Conservation (phyloP, 1,284 basidiomycete genomes). For the Cutaneotrichosporon dermatis region DNA sequence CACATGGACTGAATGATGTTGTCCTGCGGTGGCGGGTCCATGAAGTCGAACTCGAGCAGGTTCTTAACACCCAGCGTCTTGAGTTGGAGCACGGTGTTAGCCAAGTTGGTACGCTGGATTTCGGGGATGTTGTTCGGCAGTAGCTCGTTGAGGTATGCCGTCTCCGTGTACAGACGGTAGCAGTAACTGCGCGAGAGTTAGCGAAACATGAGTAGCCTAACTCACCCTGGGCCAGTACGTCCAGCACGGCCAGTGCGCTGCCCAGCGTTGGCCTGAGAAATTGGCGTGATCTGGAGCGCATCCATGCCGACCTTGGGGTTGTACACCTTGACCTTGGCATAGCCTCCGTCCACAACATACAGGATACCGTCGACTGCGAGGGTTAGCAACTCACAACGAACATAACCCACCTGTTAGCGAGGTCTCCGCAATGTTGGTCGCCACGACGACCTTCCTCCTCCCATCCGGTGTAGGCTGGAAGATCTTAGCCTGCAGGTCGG, state of each 20-base stretch:
- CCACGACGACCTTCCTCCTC: constrained; percentile 91
- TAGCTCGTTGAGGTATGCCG: constrained; percentile 90
- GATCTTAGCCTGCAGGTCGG: constrained; percentile 96
- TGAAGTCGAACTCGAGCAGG: constrained; percentile 96
- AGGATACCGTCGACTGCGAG: constrained; percentile 89
- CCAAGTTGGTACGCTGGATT: constrained; percentile 95
- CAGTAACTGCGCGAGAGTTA: constrained; percentile 55
- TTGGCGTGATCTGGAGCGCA: constrained; percentile 95
- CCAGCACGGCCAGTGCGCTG: constrained; percentile 95
- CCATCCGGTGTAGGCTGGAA: constrained; percentile 94
- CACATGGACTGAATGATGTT: constrained; percentile 98
- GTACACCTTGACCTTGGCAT: constrained; percentile 97
- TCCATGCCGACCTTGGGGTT: constrained; percentile 99
- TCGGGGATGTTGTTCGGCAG: constrained; percentile 97
- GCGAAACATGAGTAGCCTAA: not conserved
- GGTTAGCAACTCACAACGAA: constrained; percentile 13
- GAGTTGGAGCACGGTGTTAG: constrained; percentile 89
- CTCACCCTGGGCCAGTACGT: constrained; percentile 82
- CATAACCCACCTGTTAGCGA: constrained; percentile 71
- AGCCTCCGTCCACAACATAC: constrained; percentile 93
- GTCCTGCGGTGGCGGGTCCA: constrained; percentile 87
- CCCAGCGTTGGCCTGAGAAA: constrained; percentile 94
- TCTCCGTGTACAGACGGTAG: constrained; percentile 95
- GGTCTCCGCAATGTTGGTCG: constrained; percentile 98
- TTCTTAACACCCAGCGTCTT: constrained; percentile 94